Conservation (phyloP, 2,329 filamentous ascomycete genomes). For the Blumeriella jaapii region DNA sequence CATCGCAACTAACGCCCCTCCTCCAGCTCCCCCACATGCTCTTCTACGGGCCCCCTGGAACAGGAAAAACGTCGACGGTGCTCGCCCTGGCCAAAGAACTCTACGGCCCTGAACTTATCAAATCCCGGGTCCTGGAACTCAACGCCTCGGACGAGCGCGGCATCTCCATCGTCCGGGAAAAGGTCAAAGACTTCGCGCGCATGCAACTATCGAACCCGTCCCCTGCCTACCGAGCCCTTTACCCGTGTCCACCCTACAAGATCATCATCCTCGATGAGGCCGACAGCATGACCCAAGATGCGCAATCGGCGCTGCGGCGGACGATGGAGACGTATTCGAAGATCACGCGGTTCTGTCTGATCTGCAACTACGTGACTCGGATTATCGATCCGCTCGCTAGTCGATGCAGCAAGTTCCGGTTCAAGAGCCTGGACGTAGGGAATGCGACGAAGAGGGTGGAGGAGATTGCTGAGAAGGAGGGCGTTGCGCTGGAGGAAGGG, state of each 20-base stretch:
- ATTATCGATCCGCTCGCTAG: conserved; percentile 95
- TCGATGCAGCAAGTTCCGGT: conserved; percentile 92
- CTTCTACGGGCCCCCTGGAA: conserved; percentile 95
- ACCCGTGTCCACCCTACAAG: conserved; percentile 95
- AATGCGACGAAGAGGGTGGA: conserved; percentile 71
- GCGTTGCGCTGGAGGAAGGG: conserved; percentile 63
- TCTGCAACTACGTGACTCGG: conserved; percentile 96
- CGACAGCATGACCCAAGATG: conserved; percentile 98
- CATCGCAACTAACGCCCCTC: conserved; percentile 5
- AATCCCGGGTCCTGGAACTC: conserved; percentile 90
- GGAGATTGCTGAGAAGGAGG: conserved; percentile 72
- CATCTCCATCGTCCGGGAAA: conserved; percentile 91
- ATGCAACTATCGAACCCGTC: conserved; percentile 80
- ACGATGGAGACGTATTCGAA: conserved; percentile 98
- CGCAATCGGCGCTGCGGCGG: conserved; percentile 78
- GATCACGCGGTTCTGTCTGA: conserved; percentile 92
- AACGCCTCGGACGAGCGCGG: conserved; percentile 99
- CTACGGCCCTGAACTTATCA: conserved; percentile 89
- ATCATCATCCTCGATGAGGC: conserved; percentile 98
- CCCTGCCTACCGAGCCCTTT: conserved; percentile 53
- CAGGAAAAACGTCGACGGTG: conserved; percentile 95
- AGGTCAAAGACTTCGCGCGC: conserved; percentile 95
- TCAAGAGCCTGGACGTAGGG: conserved; percentile 85
- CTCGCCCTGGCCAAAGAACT: conserved; percentile 95
- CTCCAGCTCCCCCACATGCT: conserved; percentile 91